Conservation (phyloP, 1,284 basidiomycete species). For the Trametes polyzona region DNA sequence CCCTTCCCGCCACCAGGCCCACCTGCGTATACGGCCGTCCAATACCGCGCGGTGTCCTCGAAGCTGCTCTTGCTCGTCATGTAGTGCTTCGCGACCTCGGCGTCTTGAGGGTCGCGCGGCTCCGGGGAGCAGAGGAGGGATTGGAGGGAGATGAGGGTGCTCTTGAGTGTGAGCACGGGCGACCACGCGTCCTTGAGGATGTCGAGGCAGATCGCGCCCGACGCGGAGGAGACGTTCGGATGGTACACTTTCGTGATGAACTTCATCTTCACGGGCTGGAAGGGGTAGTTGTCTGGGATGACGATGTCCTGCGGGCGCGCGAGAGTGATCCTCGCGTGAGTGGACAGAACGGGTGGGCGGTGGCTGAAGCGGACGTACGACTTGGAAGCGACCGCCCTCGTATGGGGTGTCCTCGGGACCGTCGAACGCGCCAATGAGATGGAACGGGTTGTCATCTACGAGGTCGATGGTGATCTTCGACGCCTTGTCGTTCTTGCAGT, state of each 20-base stretch:
- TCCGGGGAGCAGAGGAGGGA: conserved; percentile 96
- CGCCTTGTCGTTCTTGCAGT: conserved; percentile 93
- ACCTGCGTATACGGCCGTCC: conserved; percentile 90
- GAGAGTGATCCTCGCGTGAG: background rate
- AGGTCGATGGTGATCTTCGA: conserved; percentile 86
- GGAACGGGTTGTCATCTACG: conserved; percentile 86
- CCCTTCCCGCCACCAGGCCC: conserved; percentile 52
- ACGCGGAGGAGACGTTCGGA: conserved; percentile 94
- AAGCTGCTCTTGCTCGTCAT: conserved; percentile 87
- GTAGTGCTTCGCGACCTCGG: conserved; percentile 97
- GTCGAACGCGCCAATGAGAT: conserved; percentile 88
- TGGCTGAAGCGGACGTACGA: conserved; percentile 58
- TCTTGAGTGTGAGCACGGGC: conserved; percentile 93
- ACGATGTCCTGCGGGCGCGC: conserved; percentile 75
- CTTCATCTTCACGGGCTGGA: conserved; percentile 98
- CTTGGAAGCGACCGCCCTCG: conserved; percentile 91
- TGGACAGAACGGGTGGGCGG: background rate
- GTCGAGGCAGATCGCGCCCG: conserved; percentile 90
- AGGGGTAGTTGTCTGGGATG: conserved; percentile 95
- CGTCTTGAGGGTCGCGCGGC: conserved; percentile 97
- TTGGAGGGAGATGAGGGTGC: conserved; percentile 95
- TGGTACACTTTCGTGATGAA: conserved; percentile 98
- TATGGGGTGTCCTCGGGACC: conserved; percentile 95
- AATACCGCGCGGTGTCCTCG: conserved; percentile 92
- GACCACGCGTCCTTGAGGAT: conserved; percentile 93